Base-by-base conservation (phyloP, 768 basidiomycete genomes). In the Kwoniella botswanensis region DNA sequence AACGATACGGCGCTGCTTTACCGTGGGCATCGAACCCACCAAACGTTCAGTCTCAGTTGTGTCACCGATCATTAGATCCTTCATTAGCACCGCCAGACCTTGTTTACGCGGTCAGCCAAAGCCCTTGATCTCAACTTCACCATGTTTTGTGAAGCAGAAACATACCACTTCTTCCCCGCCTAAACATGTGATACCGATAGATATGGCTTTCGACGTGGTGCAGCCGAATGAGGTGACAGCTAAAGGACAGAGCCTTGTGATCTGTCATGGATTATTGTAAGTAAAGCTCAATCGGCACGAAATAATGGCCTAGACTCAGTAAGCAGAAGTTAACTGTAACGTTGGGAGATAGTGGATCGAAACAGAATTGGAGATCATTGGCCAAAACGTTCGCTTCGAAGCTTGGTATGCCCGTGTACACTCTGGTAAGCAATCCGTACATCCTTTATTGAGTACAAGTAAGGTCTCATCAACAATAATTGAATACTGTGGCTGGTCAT, bases 321-420 rank as follows among this genome's bases (percentile, higher is more conserved):
- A 35, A 35, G 35, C 35, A 35, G 12, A 21, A n/a, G 21, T 9
- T 11, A 10, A 42, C 26, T 26, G 21, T 50, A 22, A 12, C 3
- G 41, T 29, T 1, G 56, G 17, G 50, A 35, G 2, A n/a, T 62
- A 94, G 92, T 74, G 93, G 93, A 0, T 93, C 90, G 50, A 94
- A 94, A 80, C 88, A 93, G 69, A 96, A 96, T 80, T 97, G 93
- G 93, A 85, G 88, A 5, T 92, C 92, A 0, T 86, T 96, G 4
- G 88, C 91, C 6, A 93, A 92, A 75, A 88, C 89, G 0, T 89
- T 97, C 71, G 85, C 87, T n/a, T 85, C 86, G 42, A 88, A 89
- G 62, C 85, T 93, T 1, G 82, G 86, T 2, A 86, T 89, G 68
- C 89, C 91, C 1, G 86, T 96, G 21, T 94, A 93, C 76, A 86